Evolutionary conservation across 2,329 filamentous ascomycete genomes (phyloP).

Genomic region (Fusarium duplospermum): DNA sequence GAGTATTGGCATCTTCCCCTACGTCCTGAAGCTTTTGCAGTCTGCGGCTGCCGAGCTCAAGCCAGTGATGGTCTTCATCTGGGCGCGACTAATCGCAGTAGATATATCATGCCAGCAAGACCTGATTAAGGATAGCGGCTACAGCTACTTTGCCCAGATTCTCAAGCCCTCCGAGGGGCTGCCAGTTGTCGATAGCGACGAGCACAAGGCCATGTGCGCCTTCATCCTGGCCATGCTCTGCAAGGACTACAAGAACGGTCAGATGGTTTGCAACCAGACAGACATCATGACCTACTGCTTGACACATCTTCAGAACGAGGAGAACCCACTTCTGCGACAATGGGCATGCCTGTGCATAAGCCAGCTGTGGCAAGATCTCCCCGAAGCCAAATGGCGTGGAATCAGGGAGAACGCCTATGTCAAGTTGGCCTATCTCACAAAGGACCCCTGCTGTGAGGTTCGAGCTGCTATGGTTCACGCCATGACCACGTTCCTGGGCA

Average conservation of each 20-base stretch:
- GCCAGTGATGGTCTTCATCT: conserved; percentile 99
- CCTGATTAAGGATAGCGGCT: conserved; percentile 95
- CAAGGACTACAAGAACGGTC: conserved; percentile 91
- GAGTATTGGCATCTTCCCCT: conserved; percentile 98
- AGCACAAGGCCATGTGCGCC: conserved; percentile 98
- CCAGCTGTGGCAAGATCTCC: conserved; percentile 90
- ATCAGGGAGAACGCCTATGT: conserved; percentile 88
- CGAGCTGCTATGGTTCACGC: conserved; percentile 93
- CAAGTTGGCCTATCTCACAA: conserved; percentile 81
- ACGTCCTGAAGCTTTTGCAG: conserved; percentile 96
- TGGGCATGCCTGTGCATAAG: conserved; percentile 97
- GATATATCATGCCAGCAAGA: conserved; percentile 95
- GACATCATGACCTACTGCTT: conserved; percentile 93
- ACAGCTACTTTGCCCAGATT: conserved; percentile 95
- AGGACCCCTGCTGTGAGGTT: conserved; percentile 91
- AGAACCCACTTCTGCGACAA: conserved; percentile 89
- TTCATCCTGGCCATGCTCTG: conserved; percentile 98
- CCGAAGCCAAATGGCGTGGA: conserved; percentile 96
- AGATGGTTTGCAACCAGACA: conserved; percentile 89
- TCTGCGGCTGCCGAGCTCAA: conserved; percentile 95
- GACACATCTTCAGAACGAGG: conserved; percentile 82
- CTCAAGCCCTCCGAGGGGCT: conserved; percentile 86
- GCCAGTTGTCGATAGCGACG: conserved; percentile 86
- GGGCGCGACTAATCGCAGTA: conserved; percentile 94
- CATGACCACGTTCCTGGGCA: conserved; percentile 92